These are phyloP conservation scores for Colletotrichum salicis DNA, from an alignment of 2,329 filamentous ascomycete species.

Conservation along the genomic window DNA sequence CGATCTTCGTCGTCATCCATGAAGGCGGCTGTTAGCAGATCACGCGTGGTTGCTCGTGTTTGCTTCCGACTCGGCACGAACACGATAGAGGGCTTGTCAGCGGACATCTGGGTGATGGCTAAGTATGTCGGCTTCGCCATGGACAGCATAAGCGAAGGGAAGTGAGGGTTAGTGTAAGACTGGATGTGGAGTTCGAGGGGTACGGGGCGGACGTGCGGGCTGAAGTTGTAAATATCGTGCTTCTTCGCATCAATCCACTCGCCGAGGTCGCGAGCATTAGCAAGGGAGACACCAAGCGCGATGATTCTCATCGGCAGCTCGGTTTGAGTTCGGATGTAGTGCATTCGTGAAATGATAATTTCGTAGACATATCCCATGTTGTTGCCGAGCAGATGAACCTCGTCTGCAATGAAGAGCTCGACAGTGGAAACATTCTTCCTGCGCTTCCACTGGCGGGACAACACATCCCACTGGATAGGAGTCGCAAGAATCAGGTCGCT, in stretches of 20 bases:
- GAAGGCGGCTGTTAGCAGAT: conserved; percentile 87
- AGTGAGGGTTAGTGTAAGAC: conserved; percentile 94
- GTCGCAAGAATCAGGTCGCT: conserved; percentile 93
- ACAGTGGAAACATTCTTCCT: conserved; percentile 95
- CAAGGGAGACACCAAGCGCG: conserved; percentile 88
- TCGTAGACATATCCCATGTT: conserved; percentile 91
- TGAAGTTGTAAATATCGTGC: conserved; percentile 99
- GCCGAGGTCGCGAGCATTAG: conserved; percentile 92
- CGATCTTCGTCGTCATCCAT: conserved; percentile 93
- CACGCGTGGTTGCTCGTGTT: conserved; percentile 84
- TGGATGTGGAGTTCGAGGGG: conserved; percentile 95
- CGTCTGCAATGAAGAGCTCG: conserved; percentile 92
- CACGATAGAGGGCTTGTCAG: conserved; percentile 88
- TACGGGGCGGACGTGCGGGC: conserved; percentile 87
- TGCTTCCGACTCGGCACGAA: conserved; percentile 97
- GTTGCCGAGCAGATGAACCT: conserved; percentile 92
- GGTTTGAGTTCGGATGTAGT: conserved; percentile 90
- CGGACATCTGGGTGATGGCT: conserved; percentile 86
- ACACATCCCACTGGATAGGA: conserved; percentile 92
- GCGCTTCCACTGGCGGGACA: conserved; percentile 96
- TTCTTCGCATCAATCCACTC: conserved; percentile 99
- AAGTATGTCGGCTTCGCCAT: conserved; percentile 97
- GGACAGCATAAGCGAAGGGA: conserved; percentile 96
- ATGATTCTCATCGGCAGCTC: conserved; percentile 88
- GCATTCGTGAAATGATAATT: conserved; percentile 96